Evolutionary conservation across 2,329 filamentous ascomycete species (phyloP), one percentile per base, ranked within the genome.

Genomic region (Xylaria sp.): DNA sequence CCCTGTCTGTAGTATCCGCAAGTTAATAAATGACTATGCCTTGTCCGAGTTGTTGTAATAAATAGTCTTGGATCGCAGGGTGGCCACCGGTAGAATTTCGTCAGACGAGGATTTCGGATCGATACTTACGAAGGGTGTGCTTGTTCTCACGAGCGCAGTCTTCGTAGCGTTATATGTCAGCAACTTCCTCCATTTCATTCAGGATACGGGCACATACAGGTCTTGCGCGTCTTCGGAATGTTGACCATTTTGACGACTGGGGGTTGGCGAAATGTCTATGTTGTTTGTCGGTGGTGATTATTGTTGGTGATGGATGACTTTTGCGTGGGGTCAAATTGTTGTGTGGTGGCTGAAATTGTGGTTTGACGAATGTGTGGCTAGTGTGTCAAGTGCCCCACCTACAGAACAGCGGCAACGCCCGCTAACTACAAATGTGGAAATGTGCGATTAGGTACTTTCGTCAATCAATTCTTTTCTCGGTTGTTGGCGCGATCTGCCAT

Each of bases 141-240:
- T 72, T 72, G 70, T 72, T 72, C 69, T 72, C 69, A 46, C 65
- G 67, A 58, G 66, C 66, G 70, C 69, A 72, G 52, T 68, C 68
- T 68, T 63, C 23, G 20, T 41, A 25, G 6, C 59, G 7, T 63
- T 25, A 3, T 34, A 50, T 13, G 53, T 67, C 50, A 65, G 65
- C 41, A 55, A 52, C 45, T 55, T 20, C 30, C 30, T 32, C 36
- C 25, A 13, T 20, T 9, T 9, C 9, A 3, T 45, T 45, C n/a
- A 12, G 13, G 20, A 56, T 46, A 1, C 5, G 32, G 4, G 3
- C 3, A 65, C 62, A 63, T 68, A 63, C 61, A 68, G 46, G 65
- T 70, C 65, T 70, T 70, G 68, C 63, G 70, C 68, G 70, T 70
- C 63, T 69, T 71, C 30, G 70, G 70, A 68, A 72, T 72, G 68